Percentiles rank a stretch among this genome's conserved stretches.
phyloP scores from a whole-genome alignment of 495 filamentous ascomycete species.

The Aspergillus olivimuriae region DNA sequence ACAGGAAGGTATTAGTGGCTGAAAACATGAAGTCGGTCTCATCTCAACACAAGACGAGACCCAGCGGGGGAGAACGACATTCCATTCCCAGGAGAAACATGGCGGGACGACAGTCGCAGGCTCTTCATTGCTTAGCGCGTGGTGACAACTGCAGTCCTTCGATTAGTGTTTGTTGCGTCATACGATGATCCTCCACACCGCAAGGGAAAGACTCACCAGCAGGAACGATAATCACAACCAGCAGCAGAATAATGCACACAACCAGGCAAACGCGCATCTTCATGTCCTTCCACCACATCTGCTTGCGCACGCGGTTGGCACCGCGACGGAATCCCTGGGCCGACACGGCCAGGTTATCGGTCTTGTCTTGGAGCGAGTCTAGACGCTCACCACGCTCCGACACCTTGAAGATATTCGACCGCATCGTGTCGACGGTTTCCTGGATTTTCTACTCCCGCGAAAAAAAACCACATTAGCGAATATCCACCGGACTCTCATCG shows the following conservation, averaged over 20 bases:
- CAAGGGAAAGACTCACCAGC: conserved; percentile 62
- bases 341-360: conserved; percentile 82
- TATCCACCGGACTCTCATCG: too few relatives aligned
- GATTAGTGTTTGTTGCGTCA: conserved; percentile 11
- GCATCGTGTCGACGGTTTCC: conserved; percentile 86
- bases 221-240: conserved; percentile 89
- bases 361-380: conserved; percentile 90
- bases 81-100: conserved; percentile 28
- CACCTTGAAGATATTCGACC: conserved; percentile 89
- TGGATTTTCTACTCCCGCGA: conserved; percentile 76
- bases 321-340: conserved; percentile 93
- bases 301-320: conserved; percentile 90
- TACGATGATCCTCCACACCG: too few relatives aligned
- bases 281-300: conserved; percentile 98
- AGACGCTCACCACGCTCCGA: conserved; percentile 86
- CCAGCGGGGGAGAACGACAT: conserved; percentile 23
- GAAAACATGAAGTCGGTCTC: conserved; percentile 29
- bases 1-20: conserved; percentile 40
- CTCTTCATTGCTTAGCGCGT: conserved; percentile 25
- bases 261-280: conserved; percentile 98
- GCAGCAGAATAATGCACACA: conserved; percentile 76
- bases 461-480: too few relatives aligned
- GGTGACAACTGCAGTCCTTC: conserved; percentile 20
- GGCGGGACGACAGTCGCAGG: conserved; percentile 10
- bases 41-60: conserved; percentile 24